Evolutionary conservation across 305 asterid species (phyloP), one percentile per base, ranked within the genome.

Genomic region (Solanum hybrid): DNA sequence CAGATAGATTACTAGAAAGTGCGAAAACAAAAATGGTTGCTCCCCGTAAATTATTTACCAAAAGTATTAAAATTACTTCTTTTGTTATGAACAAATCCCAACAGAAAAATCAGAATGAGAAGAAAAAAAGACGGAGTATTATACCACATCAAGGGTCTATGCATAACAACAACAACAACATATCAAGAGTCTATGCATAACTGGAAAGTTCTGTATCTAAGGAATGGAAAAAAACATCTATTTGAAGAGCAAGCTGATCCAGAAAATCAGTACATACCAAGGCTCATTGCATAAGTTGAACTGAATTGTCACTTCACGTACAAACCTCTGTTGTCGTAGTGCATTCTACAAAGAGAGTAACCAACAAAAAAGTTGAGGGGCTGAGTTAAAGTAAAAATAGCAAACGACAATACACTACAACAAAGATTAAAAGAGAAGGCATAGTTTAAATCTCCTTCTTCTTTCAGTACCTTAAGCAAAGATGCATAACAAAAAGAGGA

Each of bases 271-370:
- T 12, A 60, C 96, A 89, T 95, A 97, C 99, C 99, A 97, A 85
- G 99, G 99, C 93, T 97, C 99, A 96, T 94, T 95, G 89, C 99
- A 96, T 88, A 96, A 94, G 93, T 95, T 97, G 95, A 95, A 97
- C 93, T 94, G 98, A 89, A 95, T 92, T 19, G 98, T 94, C 86
- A 95, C 99, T 94, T 95, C 99, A 85, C 98, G 98, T 78, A 97
- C 95, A 93, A 94, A 95, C 92, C 96, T 94, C 93, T 96, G 98
- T 86, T 97, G 98, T 88, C 98, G 96, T 88, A 94, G 88, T 88
- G 99, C 98, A 93, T 96, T 97, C 99, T 97, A 89, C 89, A 92
- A 87, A 91, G 89, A 31, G 78, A 81, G 14, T 87, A 89, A 64
- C 87, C 45, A 60, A 56, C 37, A 82, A 51, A 36, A 35, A 78